Percentiles rank a stretch among this genome's conserved stretches.
phyloP scores from a whole-genome alignment of 2,329 filamentous ascomycete species.

The Emergomyces pasteurianus region DNA sequence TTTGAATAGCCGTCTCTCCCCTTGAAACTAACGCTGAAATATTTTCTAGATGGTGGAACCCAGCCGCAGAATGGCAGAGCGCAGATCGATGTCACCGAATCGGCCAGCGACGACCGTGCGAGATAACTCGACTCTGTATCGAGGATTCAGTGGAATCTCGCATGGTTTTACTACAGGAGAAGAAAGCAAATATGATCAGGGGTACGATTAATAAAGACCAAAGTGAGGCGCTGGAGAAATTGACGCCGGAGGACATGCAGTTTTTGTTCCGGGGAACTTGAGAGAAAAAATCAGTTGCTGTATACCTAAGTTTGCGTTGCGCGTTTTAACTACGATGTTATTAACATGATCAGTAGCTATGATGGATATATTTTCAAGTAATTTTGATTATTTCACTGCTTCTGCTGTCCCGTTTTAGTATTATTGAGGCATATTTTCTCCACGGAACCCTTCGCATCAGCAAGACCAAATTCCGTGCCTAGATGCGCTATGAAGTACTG shows the following conservation, averaged over 20 bases:
- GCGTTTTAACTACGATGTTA: neutral
- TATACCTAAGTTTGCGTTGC: neutral
- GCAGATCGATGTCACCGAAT: constrained; percentile 92
- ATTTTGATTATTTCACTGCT: neutral
- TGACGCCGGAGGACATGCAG: constrained; percentile 85
- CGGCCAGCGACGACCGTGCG: constrained; percentile 84
- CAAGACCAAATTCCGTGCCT: too few relatives aligned
- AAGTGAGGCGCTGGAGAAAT: constrained; percentile 68
- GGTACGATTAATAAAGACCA: constrained; percentile 93
- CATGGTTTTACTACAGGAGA: constrained; percentile 93
- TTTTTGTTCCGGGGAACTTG: constrained; percentile 72
- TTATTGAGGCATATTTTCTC: too few relatives aligned
- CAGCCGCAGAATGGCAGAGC: constrained; percentile 98
- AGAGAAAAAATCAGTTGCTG: neutral
- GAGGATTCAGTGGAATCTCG: constrained; percentile 94
- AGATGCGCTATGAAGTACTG: too few relatives aligned
- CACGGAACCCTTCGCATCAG: too few relatives aligned
- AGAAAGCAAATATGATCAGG: constrained; percentile 97
- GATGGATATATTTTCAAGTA: neutral
- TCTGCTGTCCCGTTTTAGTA: too few relatives aligned
- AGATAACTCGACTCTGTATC: constrained; percentile 87
- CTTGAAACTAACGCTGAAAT: neutral
- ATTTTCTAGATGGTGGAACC: constrained; percentile 79
- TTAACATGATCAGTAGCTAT: neutral
- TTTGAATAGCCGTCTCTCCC: neutral